Conservation (phyloP, 495 filamentous ascomycete species). For the Penicillium canescens region DNA sequence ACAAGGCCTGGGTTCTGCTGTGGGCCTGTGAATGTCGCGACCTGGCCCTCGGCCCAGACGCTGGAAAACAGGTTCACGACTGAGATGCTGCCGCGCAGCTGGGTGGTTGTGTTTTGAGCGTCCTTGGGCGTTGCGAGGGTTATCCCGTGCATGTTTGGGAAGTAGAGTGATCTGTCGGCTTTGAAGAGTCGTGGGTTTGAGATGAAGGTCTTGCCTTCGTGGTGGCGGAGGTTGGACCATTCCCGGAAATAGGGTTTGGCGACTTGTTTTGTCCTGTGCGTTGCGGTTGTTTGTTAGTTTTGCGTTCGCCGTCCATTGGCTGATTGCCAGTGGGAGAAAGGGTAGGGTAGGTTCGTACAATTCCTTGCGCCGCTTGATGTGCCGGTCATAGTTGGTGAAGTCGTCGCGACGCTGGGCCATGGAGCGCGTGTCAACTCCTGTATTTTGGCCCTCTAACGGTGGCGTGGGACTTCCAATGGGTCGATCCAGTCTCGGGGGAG, state of each 20-base stretch:
- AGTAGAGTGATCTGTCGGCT: conserved; percentile 75
- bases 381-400: conserved; percentile 81
- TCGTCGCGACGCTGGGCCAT: conserved; percentile 72
- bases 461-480: conserved; percentile 80
- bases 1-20: conserved; percentile 66
- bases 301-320: background rate
- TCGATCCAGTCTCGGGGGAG: conserved; percentile 67
- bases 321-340: background rate
- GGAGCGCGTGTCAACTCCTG: conserved; percentile 68
- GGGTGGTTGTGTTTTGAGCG: conserved; percentile 66
- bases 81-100: conserved; percentile 68
- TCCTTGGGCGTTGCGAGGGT: conserved; percentile 60
- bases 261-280: conserved; percentile 53
- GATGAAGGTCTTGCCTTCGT: conserved; percentile 86
- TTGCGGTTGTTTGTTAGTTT: conserved; percentile 4
- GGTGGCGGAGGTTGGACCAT: conserved; percentile 77
- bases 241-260: conserved; percentile 89
- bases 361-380: conserved; percentile 67
- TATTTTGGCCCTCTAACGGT: conserved; percentile 76
- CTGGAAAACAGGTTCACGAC: conserved; percentile 80
- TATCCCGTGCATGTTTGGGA: conserved; percentile 84
- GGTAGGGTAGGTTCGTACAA: conserved; percentile 53
- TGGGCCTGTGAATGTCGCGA: conserved; percentile 63
- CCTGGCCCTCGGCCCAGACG: conserved; percentile 82
- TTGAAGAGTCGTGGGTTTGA: conserved; percentile 77